Evolutionary conservation across 768 basidiomycete species (phyloP).

Genomic region (Tricholoma flavovirens): DNA sequence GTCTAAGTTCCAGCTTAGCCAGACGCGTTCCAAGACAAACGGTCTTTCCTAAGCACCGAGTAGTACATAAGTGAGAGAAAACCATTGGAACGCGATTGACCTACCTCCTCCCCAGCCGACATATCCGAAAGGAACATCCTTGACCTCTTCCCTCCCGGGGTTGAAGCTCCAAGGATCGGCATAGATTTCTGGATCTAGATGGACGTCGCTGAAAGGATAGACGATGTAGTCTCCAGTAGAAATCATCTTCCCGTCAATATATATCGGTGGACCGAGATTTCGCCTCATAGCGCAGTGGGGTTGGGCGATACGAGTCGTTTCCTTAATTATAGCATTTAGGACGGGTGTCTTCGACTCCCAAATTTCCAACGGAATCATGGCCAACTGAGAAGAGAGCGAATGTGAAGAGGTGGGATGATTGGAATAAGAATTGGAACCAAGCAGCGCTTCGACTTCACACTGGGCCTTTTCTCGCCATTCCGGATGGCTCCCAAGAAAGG

Average conservation of each 20-base stretch:
- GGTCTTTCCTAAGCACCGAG: slow-evolving; percentile 49
- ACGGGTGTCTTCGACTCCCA: slow-evolving; percentile 71
- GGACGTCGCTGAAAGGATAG: slow-evolving; percentile 77
- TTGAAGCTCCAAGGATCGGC: slow-evolving; percentile 76
- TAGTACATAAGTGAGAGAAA: slow-evolving; percentile 8
- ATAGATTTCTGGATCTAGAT: slow-evolving; percentile 67
- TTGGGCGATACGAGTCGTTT: slow-evolving; percentile 74
- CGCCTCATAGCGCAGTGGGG: slow-evolving; percentile 78
- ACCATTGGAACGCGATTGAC: slow-evolving; percentile 21
- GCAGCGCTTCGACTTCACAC: slow-evolving; percentile 52
- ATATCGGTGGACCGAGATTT: slow-evolving; percentile 66
- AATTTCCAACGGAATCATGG: slow-evolving; percentile 55
- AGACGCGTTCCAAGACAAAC: slow-evolving; percentile 69
- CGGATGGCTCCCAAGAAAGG: slow-evolving; percentile 61
- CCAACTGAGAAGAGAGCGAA: slow-evolving; percentile 41
- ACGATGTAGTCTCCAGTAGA: slow-evolving; percentile 72
- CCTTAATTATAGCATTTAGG: slow-evolving; percentile 67
- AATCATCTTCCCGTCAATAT: slow-evolving; percentile 63
- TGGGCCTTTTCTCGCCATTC: slow-evolving; percentile 62
- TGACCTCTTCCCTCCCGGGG: slow-evolving; percentile 46
- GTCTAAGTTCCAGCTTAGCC: slow-evolving; percentile 69
- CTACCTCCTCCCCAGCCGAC: slow-evolving; percentile 79
- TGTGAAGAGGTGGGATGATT: slow-evolving; percentile 18
- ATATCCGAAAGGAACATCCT: slow-evolving; percentile 49
- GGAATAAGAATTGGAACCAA: slow-evolving; percentile 35